Percentiles rank a stretch among this genome's conserved stretches.
Evolutionary conservation across 2,329 filamentous ascomycete genomes (phyloP).

Genomic region (Aspergillus hortae): DNA sequence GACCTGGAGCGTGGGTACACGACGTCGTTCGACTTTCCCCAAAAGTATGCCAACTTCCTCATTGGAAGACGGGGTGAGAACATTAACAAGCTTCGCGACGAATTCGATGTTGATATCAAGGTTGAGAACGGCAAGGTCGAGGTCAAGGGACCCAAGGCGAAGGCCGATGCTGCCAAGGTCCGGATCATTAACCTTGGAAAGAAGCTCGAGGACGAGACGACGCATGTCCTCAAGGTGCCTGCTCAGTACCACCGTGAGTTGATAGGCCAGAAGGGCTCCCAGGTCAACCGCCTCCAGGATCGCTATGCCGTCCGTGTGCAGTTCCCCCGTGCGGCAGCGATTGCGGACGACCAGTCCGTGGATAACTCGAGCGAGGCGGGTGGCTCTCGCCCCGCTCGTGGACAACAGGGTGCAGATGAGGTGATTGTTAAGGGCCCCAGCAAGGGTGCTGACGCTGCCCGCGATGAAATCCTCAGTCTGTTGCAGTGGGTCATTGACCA

Average conservation of each 20-base stretch:
- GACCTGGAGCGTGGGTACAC: slow-evolving; percentile 91
- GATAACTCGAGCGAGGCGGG: slow-evolving; percentile 66
- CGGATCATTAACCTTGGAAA: slow-evolving; percentile 77
- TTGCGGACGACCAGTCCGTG: slow-evolving; percentile 64
- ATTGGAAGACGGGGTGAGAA: slow-evolving; percentile 66
- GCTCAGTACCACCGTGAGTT: slow-evolving; percentile 92
- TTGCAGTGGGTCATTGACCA: slow-evolving; percentile 89
- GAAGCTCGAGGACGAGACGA: slow-evolving; percentile 87
- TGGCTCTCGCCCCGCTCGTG: slow-evolving; percentile 58
- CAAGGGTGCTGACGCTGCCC: slow-evolving; percentile 86
- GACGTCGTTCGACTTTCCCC: slow-evolving; percentile 84
- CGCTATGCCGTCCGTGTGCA: slow-evolving; percentile 94
- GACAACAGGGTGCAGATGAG: slow-evolving; percentile 78
- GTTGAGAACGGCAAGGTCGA: slow-evolving; percentile 92
- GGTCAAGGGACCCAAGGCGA: slow-evolving; percentile 91
- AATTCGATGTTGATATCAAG: slow-evolving; percentile 75
- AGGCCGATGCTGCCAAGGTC: slow-evolving; percentile 80
- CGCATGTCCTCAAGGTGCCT: slow-evolving; percentile 81
- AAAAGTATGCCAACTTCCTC: slow-evolving; percentile 87
- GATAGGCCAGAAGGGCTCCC: slow-evolving; percentile 80
- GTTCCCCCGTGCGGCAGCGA: slow-evolving; percentile 68
- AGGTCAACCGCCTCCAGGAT: slow-evolving; percentile 88
- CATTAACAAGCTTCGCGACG: slow-evolving; percentile 65
- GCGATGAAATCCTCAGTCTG: slow-evolving; percentile 84
- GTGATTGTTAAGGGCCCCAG: slow-evolving; percentile 88